These are phyloP conservation scores for Cyberlindnera euphorbiae DNA, from an alignment of 805 yeast species.

Conservation along the genomic window DNA sequence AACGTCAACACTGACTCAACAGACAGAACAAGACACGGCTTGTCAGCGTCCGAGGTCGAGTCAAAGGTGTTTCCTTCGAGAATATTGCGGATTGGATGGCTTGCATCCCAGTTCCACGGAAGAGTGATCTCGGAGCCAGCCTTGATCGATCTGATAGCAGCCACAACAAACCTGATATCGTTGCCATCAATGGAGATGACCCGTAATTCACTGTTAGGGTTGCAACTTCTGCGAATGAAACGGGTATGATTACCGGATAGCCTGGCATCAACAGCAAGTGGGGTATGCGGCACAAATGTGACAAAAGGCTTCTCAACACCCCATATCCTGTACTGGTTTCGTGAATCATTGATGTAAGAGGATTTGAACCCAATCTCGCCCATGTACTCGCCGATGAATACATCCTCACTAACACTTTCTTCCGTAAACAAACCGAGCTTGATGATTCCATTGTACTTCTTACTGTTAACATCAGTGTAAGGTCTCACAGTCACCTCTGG, in stretches of 20 bases:
- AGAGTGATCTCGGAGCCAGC: slow-evolving; percentile 70
- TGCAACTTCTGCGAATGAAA: slow-evolving; percentile 70
- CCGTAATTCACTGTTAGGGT: slow-evolving; percentile 66
- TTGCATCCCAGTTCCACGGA: slow-evolving; percentile 85
- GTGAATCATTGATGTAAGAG: slow-evolving; percentile 56
- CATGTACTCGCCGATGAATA: slow-evolving; percentile 53
- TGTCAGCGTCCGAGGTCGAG: slow-evolving; percentile 46
- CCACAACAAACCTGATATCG: slow-evolving; percentile 50
- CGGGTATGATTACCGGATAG: slow-evolving; percentile 71
- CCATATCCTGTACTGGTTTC: slow-evolving; percentile 73
- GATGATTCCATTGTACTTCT: slow-evolving; percentile 56
- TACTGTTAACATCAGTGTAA: slow-evolving; percentile 54
- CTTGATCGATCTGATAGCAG: slow-evolving; percentile 50
- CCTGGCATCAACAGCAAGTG: slow-evolving; percentile 75
- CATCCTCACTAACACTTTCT: slow-evolving; percentile 36
- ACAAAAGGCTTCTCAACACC: slow-evolving; percentile 65
- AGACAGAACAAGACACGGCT: slow-evolving; percentile 52
- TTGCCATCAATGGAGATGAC: slow-evolving; percentile 34
- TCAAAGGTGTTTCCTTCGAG: slow-evolving; percentile 46
- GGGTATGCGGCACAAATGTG: slow-evolving; percentile 50
- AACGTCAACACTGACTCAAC: slow-evolving; percentile 58
- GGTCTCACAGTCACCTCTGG: slow-evolving; percentile 45
- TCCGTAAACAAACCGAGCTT: slow-evolving; percentile 56
- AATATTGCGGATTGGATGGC: slow-evolving; percentile 65
- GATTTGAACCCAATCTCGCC: slow-evolving; percentile 72